phyloP scores from a whole-genome alignment of 2,329 filamentous ascomycete genomes.

The Cytospora paraplurivora region DNA sequence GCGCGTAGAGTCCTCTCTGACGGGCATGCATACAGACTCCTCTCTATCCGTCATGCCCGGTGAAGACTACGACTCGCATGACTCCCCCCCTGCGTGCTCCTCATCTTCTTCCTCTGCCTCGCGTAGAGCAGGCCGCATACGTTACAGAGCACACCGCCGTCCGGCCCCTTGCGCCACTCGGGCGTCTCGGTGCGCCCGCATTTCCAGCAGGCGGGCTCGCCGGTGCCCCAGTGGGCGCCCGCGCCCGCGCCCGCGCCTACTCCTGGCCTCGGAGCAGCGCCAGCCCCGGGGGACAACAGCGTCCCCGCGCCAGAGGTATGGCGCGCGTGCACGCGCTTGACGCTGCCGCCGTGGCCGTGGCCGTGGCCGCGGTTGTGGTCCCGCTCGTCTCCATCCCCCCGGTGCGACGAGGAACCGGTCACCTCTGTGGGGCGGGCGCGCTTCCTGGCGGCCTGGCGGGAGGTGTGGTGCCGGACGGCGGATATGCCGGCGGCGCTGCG shows the following conservation, averaged over 20 bases:
- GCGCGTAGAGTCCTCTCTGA: no score
- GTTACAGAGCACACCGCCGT: constrained; percentile 28
- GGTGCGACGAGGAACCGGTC: no score
- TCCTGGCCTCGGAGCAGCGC: background rate
- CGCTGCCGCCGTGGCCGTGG: background rate
- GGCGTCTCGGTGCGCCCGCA: constrained; percentile 29
- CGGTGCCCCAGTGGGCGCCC: background rate
- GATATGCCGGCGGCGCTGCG: constrained; percentile 28
- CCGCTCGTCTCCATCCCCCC: background rate
- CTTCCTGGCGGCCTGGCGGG: constrained; percentile 24
- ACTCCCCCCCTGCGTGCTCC: background rate
- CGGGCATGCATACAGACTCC: no score
- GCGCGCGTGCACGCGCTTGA: constrained; percentile 7
- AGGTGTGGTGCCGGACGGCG: constrained; percentile 25
- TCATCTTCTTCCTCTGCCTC: constrained; percentile 25
- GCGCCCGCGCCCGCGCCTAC: background rate
- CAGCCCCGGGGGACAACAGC: background rate
- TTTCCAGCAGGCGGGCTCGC: constrained; percentile 19
- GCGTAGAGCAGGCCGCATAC: constrained; percentile 28
- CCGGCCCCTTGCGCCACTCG: constrained; percentile 29
- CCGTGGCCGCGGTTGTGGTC: constrained; percentile 7
- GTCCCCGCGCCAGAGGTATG: background rate
- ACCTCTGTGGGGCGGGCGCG: background rate
- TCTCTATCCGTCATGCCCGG: background rate
- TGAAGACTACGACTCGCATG: background rate